phyloP scores from a whole-genome alignment of 441 rosid species.

The Aleurites moluccanus region DNA sequence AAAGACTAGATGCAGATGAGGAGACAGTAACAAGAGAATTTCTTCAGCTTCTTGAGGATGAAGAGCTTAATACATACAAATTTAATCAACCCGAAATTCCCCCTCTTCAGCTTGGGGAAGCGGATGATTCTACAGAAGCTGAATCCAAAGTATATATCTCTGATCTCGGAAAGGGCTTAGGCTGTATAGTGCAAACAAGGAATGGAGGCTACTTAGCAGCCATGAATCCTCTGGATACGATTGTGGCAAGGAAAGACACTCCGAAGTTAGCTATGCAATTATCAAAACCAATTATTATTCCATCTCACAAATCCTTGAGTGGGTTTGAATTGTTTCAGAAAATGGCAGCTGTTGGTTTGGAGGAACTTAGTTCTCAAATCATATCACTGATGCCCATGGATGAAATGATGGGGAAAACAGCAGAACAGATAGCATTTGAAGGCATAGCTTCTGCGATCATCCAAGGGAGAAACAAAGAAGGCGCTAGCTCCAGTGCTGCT shows the following conservation, averaged over 20 bases:
- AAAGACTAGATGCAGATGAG: slow-evolving; percentile 74
- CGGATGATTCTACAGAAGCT: slow-evolving; percentile 41
- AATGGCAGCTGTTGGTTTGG: slow-evolving; percentile 57
- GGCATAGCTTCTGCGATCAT: slow-evolving; percentile 93
- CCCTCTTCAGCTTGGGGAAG: slow-evolving; percentile 49
- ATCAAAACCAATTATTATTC: slow-evolving; percentile 69
- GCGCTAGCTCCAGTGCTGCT: slow-evolving; percentile 86
- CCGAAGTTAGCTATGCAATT: slow-evolving; percentile 93
- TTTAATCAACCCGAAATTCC: slow-evolving; percentile 46
- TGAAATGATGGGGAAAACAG: slow-evolving; percentile 84
- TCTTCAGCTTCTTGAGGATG: slow-evolving; percentile 80
- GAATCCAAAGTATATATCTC: slow-evolving; percentile 60
- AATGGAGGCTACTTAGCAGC: slow-evolving; percentile 89
- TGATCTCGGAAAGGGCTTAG: slow-evolving; percentile 85
- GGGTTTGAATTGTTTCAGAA: slow-evolving; percentile 76
- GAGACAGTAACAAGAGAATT: slow-evolving; percentile 81
- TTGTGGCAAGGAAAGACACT: slow-evolving; percentile 62
- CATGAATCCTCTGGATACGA: slow-evolving; percentile 66
- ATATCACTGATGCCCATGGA: slow-evolving; percentile 65
- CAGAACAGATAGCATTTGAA: slow-evolving; percentile 93
- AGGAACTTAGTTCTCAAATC: slow-evolving; percentile 62
- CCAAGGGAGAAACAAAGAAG: slow-evolving; percentile 87
- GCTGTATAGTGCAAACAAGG: slow-evolving; percentile 84
- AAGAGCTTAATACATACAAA: slow-evolving; percentile 40
- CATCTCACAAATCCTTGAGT: slow-evolving; percentile 30